phyloP scores from a whole-genome alignment of 2,329 filamentous ascomycete genomes.

The Pseudogymnoascus sp. region DNA sequence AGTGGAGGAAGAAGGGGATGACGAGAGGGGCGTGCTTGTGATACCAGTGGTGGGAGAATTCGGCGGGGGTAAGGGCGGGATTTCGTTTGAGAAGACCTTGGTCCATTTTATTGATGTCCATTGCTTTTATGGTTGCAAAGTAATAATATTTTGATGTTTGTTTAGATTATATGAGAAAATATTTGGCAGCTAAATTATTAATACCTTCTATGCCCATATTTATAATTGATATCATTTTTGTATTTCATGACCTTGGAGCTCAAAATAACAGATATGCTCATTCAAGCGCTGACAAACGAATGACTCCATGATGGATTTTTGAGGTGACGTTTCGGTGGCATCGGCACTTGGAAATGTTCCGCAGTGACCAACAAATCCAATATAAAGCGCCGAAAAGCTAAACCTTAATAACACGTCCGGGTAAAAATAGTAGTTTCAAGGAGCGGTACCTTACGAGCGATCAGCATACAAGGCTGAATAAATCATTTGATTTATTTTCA shows the following conservation, averaged over 20 bases:
- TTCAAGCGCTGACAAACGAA: not conserved
- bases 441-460: not conserved
- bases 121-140: not conserved
- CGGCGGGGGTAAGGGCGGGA: conserved; percentile 17
- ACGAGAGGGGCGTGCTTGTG: conserved; percentile 20
- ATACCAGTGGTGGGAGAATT: conserved; percentile 24
- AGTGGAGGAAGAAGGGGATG: conserved; percentile 21
- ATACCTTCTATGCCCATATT: not conserved
- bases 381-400: not conserved
- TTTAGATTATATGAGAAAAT: not conserved
- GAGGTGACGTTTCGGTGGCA: not conserved
- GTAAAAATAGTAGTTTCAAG: not conserved
- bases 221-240: not conserved
- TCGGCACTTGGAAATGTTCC: not conserved
- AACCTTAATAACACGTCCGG: not conserved
- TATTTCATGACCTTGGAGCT: not conserved
- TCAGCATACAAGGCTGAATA: not conserved
- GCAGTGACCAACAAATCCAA: not conserved
- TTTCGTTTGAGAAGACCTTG: conserved; percentile 24
- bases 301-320: not conserved
- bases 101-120: not conserved
- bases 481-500: not conserved
- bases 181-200: not conserved
- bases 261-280: not conserved
- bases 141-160: not conserved